Evolutionary conservation across 75 land plant genomes (phyloP).

Genomic region (Picea glauca): DNA sequence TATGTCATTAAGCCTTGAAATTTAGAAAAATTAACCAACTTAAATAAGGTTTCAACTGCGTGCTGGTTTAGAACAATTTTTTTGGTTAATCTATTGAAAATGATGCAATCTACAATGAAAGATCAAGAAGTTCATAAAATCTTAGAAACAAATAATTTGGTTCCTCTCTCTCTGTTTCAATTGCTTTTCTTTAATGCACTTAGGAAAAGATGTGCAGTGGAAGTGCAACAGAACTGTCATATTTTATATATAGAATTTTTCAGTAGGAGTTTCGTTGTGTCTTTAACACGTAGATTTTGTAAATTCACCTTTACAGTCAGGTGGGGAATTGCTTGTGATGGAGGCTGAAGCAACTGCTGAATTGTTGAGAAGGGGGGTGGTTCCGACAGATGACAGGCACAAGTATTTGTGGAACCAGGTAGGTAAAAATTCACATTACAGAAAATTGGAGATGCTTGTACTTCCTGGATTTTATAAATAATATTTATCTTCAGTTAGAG

Average conservation of each 20-base stretch:
- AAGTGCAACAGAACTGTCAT: neutral
- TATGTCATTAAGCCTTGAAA: too few species aligned
- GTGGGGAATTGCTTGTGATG: slow-evolving; percentile 69
- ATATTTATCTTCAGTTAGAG: neutral
- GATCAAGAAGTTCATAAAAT: too few species aligned
- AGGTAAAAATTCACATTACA: neutral
- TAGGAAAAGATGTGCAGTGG: neutral
- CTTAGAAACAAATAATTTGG: neutral
- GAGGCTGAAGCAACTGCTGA: slow-evolving; percentile 93
- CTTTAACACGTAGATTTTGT: neutral
- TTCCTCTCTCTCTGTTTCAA: neutral
- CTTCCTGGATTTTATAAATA: neutral
- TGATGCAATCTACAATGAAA: too few species aligned
- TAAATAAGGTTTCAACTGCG: too few species aligned
- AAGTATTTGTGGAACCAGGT: slow-evolving; percentile 92
- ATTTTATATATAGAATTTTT: neutral
- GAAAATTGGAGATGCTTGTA: too few species aligned
- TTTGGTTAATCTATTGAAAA: too few species aligned
- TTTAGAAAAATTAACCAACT: too few species aligned
- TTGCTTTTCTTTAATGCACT: neutral
- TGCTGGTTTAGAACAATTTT: neutral
- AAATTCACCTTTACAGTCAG: slow-evolving; percentile 34
- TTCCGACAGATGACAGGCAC: slow-evolving; percentile 66
- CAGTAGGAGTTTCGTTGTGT: neutral
- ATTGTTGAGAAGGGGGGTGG: slow-evolving; percentile 58